These are phyloP conservation scores for Phycomyces blakesleeanus DNA, from an alignment of 192 early-diverging fungal species.

Conservation along the genomic window DNA sequence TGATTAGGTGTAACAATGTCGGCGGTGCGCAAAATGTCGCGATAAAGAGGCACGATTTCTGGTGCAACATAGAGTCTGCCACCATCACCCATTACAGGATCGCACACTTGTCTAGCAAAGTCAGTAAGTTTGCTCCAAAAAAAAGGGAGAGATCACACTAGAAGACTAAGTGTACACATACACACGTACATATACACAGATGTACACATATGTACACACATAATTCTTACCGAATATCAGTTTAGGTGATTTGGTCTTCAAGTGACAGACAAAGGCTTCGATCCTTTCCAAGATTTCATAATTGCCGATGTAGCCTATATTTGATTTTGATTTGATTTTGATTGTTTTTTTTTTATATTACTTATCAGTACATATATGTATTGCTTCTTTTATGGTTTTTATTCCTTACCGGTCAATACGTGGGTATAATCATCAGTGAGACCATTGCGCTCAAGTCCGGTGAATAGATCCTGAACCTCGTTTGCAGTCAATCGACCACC, in stretches of 20 bases:
- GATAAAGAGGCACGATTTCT: slow-evolving; percentile 78
- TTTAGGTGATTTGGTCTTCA: slow-evolving; percentile 47
- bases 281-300: slow-evolving; percentile 58
- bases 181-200: too few relatives aligned
- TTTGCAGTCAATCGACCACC: slow-evolving; percentile 64
- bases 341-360: not conserved
- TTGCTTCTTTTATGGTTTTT: not conserved
- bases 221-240: slow-evolving; percentile 48
- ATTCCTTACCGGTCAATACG: slow-evolving; percentile 67
- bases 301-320: slow-evolving; percentile 78
- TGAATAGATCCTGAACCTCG: slow-evolving; percentile 65
- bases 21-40: slow-evolving; percentile 61
- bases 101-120: slow-evolving; percentile 46
- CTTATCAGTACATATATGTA: not conserved
- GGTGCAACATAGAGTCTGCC: slow-evolving; percentile 75
- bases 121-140: not conserved
- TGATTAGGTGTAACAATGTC: slow-evolving; percentile 87
- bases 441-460: slow-evolving; percentile 70
- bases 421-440: slow-evolving; percentile 72
- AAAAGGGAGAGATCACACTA: too few relatives aligned
- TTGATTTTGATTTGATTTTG: not conserved
- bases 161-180: too few relatives aligned
- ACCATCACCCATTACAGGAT: slow-evolving; percentile 91
- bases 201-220: not conserved
- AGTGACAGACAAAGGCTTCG: slow-evolving; percentile 45